Conservation (phyloP, 2,329 filamentous ascomycete genomes). For the Aspergillus hortae region DNA sequence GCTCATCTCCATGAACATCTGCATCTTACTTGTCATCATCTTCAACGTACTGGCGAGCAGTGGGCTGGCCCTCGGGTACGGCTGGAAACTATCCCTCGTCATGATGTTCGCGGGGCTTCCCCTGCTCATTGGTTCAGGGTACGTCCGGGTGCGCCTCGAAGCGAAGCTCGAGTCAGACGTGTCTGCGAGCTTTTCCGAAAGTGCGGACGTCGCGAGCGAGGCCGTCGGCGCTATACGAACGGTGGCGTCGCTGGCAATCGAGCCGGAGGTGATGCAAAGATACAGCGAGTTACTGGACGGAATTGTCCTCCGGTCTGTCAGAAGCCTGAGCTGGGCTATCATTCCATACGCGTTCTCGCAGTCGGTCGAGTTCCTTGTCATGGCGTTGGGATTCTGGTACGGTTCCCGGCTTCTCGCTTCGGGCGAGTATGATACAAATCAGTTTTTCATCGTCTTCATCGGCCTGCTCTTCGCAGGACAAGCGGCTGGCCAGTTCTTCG, state of each 20-base stretch:
- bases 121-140: constrained; percentile 44
- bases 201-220: constrained; percentile 46
- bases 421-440: constrained; percentile 45
- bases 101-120: constrained; percentile 45
- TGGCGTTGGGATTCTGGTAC: constrained; percentile 22
- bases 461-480: constrained; percentile 66
- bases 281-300: constrained; percentile 13
- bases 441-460: constrained; percentile 61
- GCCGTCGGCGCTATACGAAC: constrained; percentile 46
- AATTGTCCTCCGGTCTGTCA: constrained; percentile 16
- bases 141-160: constrained; percentile 47
- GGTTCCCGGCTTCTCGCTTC: constrained; percentile 57
- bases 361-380: constrained; percentile 21
- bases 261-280: constrained; percentile 32
- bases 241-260: constrained; percentile 45
- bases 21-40: constrained; percentile 46
- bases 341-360: constrained; percentile 22
- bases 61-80: constrained; percentile 44
- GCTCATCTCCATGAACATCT: constrained; percentile 47
- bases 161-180: constrained; percentile 43
- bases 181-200: constrained; percentile 40
- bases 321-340: constrained; percentile 17
- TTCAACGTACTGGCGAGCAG: constrained; percentile 46
- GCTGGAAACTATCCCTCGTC: constrained; percentile 51
- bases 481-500: constrained; percentile 63